These are phyloP conservation scores for Penicillium freii DNA, from an alignment of 2,329 filamentous ascomycete genomes.

Conservation along the genomic window DNA sequence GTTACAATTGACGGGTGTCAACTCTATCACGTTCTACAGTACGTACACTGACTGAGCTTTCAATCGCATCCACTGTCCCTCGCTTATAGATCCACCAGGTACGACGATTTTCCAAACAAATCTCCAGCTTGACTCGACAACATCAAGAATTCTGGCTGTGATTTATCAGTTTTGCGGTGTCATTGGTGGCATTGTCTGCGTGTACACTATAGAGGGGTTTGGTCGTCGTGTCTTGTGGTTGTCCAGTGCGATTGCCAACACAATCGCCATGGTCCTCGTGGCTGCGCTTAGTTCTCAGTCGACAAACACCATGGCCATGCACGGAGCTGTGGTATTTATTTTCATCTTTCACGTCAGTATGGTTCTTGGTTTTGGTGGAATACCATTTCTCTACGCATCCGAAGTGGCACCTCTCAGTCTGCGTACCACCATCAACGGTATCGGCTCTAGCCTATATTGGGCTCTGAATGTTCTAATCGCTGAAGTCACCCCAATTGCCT, in stretches of 20 bases:
- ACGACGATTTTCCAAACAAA: conserved; percentile 20
- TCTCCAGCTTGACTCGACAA: conserved; percentile 10
- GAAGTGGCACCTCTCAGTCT: conserved; percentile 20
- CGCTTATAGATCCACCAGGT: conserved; percentile 3
- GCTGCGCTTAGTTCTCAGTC: conserved; percentile 16
- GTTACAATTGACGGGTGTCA: conserved; percentile 18
- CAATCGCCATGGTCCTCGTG: conserved; percentile 13
- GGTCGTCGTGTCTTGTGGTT: conserved; percentile 17
- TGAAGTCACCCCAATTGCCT: conserved; percentile 39
- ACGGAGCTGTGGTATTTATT: conserved; percentile 53
- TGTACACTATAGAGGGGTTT: conserved; percentile 18
- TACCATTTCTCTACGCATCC: conserved; percentile 55
- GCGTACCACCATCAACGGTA: conserved; percentile 53
- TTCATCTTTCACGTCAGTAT: conserved; percentile 62
- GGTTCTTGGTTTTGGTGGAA: conserved; percentile 58
- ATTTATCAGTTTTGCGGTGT: conserved; percentile 14
- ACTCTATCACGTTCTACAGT: conserved; percentile 19
- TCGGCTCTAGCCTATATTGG: conserved; percentile 51
- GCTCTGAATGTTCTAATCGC: conserved; percentile 40
- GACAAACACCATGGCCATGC: conserved; percentile 10
- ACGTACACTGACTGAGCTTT: not conserved
- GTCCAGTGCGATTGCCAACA: conserved; percentile 10
- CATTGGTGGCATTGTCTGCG: conserved; percentile 13
- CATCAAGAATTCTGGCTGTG: conserved; percentile 13
- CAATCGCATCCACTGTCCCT: not conserved